Evolutionary conservation across 495 filamentous ascomycete genomes (phyloP), one percentile per base, ranked within the genome.

Genomic region (Penicillium argentinense): DNA sequence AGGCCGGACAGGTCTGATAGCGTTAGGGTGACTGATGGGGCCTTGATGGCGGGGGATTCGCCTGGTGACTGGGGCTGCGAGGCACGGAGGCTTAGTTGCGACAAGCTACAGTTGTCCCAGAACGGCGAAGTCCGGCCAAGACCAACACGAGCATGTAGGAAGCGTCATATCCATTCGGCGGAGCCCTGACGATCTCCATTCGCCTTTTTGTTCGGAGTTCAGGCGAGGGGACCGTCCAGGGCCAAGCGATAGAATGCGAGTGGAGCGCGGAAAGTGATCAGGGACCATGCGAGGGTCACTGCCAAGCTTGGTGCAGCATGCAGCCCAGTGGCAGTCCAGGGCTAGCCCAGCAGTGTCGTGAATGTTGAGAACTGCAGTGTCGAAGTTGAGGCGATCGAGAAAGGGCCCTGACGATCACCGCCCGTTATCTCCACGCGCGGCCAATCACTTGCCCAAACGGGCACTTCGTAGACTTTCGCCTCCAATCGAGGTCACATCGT

Each of bases 71-170:
- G n/a, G n/a, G n/a, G n/a, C n/a, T n/a, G n/a, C 21, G 37, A 49
- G 42, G 39, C 39, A 43, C 44, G 39, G 44, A 52, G 45, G 54
- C 57, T 57, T 57, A 46, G 41, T 46, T 36, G 29, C 16, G 23
- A 60, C 54, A 60, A 62, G 55, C 51, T 46, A 53, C 32, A 39
- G 42, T 30, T 6, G 41, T 37, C 39, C 39, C 45, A 48, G 30
- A 23, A 53, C 54, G 48, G 54, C 28, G 55, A 62, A 42, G 48
- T 56, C 59, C 59, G 51, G 51, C 40, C 38, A 39, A 58, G 47
- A 36, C 24, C 21, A 23, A 45, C 39, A 54, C 43, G 43, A 51
- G 41, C 28, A 21, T 28, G 51, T 27, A 23, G 21, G 33, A 45
- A 38, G 34, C 42, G 45, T 28, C 17, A 41, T 33, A 53, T 28